Conservation (phyloP, 352 stramenopile species). For the Phytophthora rubi region DNA sequence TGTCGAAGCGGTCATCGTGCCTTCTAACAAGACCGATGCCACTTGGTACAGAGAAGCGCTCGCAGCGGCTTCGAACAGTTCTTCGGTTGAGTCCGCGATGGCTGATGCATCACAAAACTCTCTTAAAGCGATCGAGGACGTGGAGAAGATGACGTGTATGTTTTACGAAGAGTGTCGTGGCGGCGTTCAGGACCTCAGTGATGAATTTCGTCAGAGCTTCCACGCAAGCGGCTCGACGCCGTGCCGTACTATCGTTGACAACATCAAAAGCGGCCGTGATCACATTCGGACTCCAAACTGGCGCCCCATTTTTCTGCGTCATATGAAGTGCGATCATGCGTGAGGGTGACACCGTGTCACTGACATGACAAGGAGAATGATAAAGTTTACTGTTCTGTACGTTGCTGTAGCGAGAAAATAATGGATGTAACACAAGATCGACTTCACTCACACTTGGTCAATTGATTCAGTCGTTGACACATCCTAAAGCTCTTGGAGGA, state of each 20-base stretch:
- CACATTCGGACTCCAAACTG: constrained; percentile 73
- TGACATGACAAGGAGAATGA: background rate
- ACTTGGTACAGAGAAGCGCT: constrained; percentile 68
- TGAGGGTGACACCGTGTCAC: constrained; percentile 8
- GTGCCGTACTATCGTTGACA: constrained; percentile 66
- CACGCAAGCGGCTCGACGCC: constrained; percentile 58
- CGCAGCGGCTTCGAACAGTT: constrained; percentile 48
- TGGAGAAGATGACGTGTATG: constrained; percentile 91
- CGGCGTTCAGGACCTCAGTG: constrained; percentile 68
- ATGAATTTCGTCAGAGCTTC: constrained; percentile 75
- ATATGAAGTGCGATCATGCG: constrained; percentile 56
- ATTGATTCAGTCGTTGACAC: constrained; percentile 28
- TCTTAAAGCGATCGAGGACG: constrained; percentile 61
- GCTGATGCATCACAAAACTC: constrained; percentile 30
- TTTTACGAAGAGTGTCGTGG: constrained; percentile 88
- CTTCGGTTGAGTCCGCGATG: constrained; percentile 33
- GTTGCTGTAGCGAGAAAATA: constrained; percentile 28
- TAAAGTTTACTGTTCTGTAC: constrained; percentile 17
- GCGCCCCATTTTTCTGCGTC: constrained; percentile 73
- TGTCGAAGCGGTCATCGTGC: constrained; percentile 73
- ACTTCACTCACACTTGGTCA: constrained; percentile 29
- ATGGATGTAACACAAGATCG: constrained; percentile 33
- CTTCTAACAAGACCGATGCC: constrained; percentile 40
- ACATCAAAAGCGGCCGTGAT: constrained; percentile 64
- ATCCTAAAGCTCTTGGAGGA: constrained; percentile 72